A percentile compares a stretch with the other conserved stretches of the same genome.
These are phyloP conservation scores for Colletotrichum caudatum DNA, from an alignment of 2,329 filamentous ascomycete genomes.

Conservation along the genomic window DNA sequence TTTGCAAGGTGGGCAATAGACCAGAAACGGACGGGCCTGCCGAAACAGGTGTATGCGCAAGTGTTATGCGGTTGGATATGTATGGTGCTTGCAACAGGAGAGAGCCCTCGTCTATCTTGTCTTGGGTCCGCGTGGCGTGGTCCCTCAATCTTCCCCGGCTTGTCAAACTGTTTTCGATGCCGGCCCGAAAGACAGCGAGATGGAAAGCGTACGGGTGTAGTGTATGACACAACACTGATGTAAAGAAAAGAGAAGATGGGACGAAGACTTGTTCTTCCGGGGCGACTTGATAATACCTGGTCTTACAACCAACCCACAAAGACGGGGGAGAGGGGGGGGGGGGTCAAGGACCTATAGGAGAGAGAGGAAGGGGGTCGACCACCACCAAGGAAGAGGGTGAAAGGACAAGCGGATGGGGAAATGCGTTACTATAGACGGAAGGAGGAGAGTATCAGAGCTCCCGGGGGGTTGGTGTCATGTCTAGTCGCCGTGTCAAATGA, in stretches of 20 bases:
- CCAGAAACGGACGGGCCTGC: neutral
- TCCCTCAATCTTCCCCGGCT: constrained; percentile 11
- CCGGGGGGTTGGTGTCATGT: constrained; percentile 19
- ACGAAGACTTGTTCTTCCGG: constrained; percentile 38
- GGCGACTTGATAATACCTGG: constrained; percentile 34
- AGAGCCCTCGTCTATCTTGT: neutral
- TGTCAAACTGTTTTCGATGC: constrained; percentile 34
- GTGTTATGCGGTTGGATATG: constrained; percentile 18
- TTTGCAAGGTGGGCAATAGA: neutral
- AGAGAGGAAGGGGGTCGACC: neutral
- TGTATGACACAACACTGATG: constrained; percentile 20
- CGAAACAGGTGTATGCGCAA: constrained; percentile 18
- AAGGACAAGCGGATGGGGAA: constrained; percentile 34
- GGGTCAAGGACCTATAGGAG: constrained; percentile 14
- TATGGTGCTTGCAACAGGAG: constrained; percentile 29
- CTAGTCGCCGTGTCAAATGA: constrained; percentile 23
- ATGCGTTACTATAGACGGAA: constrained; percentile 25
- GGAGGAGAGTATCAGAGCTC: constrained; percentile 37
- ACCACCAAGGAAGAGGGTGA: constrained; percentile 13
- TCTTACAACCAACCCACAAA: constrained; percentile 14
- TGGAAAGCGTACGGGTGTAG: constrained; percentile 14
- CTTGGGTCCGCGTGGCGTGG: neutral
- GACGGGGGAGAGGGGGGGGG: neutral
- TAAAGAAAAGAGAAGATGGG: constrained; percentile 30
- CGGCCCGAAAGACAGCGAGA: constrained; percentile 21